phyloP scores from a whole-genome alignment of 164 flowering plant species.

The Amborella trichopoda region DNA sequence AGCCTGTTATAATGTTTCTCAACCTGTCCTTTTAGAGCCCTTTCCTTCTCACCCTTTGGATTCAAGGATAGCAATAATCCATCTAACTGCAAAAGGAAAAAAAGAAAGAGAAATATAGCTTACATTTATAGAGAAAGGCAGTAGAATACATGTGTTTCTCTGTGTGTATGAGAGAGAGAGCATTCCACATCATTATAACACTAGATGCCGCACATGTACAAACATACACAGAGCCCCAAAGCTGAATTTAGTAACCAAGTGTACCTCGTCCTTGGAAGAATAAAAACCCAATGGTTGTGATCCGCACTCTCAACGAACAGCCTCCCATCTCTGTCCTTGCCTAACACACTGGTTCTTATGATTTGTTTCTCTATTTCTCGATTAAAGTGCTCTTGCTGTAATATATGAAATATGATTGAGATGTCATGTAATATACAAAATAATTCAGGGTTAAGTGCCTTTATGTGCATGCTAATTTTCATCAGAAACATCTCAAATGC shows the following conservation, averaged over 20 bases:
- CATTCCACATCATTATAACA: no score
- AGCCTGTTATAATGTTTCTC: slow-evolving; percentile 8
- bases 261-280: slow-evolving; percentile 11
- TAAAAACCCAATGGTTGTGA: slow-evolving; percentile 9
- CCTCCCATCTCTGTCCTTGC: slow-evolving; percentile 12
- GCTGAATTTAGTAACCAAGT: no score
- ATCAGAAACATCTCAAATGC: no score
- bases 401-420: neutral
- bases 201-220: no score
- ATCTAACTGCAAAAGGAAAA: slow-evolving; percentile 6
- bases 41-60: slow-evolving; percentile 11
- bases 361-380: slow-evolving; percentile 8
- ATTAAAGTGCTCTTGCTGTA: slow-evolving; percentile 9
- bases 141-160: no score
- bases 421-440: no score
- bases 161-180: no score
- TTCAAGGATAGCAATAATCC: slow-evolving; percentile 10
- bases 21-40: slow-evolving; percentile 8
- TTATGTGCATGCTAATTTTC: no score
- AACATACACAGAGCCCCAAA: no score
- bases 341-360: slow-evolving; percentile 7
- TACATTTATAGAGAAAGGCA: no score
- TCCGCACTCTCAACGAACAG: slow-evolving; percentile 11
- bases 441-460: no score
- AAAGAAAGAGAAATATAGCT: neutral